A percentile compares a stretch with the other conserved stretches of the same genome.
phyloP scores from a whole-genome alignment of 345 rosid species.

The Salix arbutifolia region DNA sequence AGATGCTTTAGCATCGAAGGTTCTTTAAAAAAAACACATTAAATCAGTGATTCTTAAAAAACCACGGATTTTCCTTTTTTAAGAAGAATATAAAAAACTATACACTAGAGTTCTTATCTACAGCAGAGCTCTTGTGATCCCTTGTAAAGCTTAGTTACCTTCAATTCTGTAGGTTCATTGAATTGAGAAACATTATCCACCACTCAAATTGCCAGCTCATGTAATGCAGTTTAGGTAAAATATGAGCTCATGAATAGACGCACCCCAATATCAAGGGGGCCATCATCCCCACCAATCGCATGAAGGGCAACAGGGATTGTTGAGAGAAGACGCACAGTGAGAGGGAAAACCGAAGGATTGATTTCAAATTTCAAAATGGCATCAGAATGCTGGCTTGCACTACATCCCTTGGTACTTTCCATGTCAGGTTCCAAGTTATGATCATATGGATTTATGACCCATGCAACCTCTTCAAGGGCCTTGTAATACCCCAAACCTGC shows the following conservation, averaged over 20 bases:
- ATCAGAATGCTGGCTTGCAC: background rate
- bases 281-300: slow-evolving; percentile 77
- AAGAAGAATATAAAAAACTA: slow-evolving; percentile 14
- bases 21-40: background rate
- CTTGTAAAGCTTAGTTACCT: slow-evolving; percentile 13
- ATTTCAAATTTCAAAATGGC: slow-evolving; percentile 21
- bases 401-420: slow-evolving; percentile 5
- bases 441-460: slow-evolving; percentile 49
- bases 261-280: slow-evolving; percentile 67
- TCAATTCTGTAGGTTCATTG: slow-evolving; percentile 16
- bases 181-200: slow-evolving; percentile 13
- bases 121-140: slow-evolving; percentile 22
- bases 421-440: slow-evolving; percentile 24
- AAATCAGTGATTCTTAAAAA: background rate
- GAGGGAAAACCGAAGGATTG: slow-evolving; percentile 59
- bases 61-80: background rate
- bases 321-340: slow-evolving; percentile 60
- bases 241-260: slow-evolving; percentile 76
- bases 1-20: slow-evolving; percentile 4
- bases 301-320: slow-evolving; percentile 76
- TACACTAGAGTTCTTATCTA: slow-evolving; percentile 32
- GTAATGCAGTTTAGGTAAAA: slow-evolving; percentile 25
- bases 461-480: slow-evolving; percentile 55
- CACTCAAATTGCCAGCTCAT: slow-evolving; percentile 6
- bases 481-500: slow-evolving; percentile 35